These are phyloP conservation scores for Trifolium fragiferum DNA, from an alignment of 306 rosid species.

Conservation along the genomic window DNA sequence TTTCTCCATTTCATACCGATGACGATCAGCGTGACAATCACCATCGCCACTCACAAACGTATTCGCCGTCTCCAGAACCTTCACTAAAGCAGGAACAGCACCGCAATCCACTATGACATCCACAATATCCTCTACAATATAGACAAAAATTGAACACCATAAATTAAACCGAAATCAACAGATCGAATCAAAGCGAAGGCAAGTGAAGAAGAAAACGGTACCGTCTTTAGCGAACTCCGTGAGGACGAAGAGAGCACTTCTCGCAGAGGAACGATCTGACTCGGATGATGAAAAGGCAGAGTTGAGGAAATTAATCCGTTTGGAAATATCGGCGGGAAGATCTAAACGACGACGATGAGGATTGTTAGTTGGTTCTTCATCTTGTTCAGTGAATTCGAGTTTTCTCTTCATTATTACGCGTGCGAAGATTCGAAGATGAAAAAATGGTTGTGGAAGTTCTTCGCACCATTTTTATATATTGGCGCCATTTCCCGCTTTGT, in stretches of 20 bases:
- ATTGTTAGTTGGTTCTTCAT: neutral
- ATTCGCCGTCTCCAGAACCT: slow-evolving; percentile 40
- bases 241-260: neutral
- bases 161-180: neutral
- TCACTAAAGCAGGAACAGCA: slow-evolving; percentile 55
- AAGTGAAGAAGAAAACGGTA: neutral
- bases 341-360: neutral
- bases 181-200: neutral
- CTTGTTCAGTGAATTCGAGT: neutral
- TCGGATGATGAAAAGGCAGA: neutral
- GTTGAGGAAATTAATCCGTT: neutral
- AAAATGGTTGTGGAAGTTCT: too few species aligned
- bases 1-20: slow-evolving; percentile 52
- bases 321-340: neutral
- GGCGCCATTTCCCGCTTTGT: too few species aligned
- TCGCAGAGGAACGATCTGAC: neutral
- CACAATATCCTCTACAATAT: slow-evolving; percentile 51
- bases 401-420: neutral
- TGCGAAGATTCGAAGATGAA: neutral
- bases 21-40: neutral
- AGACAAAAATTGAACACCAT: neutral
- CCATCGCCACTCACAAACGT: neutral
- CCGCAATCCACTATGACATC: slow-evolving; percentile 43
- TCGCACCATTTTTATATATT: too few species aligned
- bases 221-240: slow-evolving; percentile 2